A percentile compares a stretch with the other conserved stretches of the same genome.
Conservation (phyloP, 805 yeast species). For the Barnettozyma pratensis region DNA sequence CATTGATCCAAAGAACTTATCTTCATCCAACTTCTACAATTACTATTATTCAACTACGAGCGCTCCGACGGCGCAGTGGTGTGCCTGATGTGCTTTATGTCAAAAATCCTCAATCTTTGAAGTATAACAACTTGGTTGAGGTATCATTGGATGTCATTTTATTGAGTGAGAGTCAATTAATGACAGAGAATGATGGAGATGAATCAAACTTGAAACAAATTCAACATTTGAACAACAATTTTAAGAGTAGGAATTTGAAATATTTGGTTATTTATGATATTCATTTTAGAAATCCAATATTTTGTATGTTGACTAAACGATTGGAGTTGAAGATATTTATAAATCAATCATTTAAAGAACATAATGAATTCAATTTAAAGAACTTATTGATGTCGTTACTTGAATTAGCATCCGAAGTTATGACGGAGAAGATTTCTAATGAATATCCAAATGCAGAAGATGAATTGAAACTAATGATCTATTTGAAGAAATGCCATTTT, state of each 20-base stretch:
- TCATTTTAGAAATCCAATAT: conserved; percentile 21
- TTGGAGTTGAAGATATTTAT: conserved; percentile 17
- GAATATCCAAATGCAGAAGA: conserved; percentile 8
- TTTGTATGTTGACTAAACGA: conserved; percentile 14
- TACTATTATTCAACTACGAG: conserved; percentile 16
- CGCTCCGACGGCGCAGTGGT: conserved; percentile 25
- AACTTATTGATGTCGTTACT: conserved; percentile 20
- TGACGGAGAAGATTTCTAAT: conserved; percentile 7
- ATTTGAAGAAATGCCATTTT: conserved; percentile 18
- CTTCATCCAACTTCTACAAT: conserved; percentile 3
- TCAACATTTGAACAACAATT: conserved; percentile 19
- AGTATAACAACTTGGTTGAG: conserved; percentile 22
- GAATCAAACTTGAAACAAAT: conserved; percentile 2
- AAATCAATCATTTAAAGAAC: conserved; percentile 18
- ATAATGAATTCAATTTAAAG: conserved; percentile 20
- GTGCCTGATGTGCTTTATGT: conserved; percentile 26
- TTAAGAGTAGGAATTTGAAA: conserved; percentile 12
- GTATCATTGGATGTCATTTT: conserved; percentile 28
- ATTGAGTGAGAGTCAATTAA: conserved; percentile 28
- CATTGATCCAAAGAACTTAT: conserved; percentile 12
- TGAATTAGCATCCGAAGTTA: conserved; percentile 21
- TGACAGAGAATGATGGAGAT: conserved; percentile 19
- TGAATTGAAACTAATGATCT: conserved; percentile 18
- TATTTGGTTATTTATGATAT: conserved; percentile 17
- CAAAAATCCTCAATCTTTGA: conserved; percentile 25